phyloP scores from a whole-genome alignment of 2,329 filamentous ascomycete genomes.

The Laburnicola sp. region DNA sequence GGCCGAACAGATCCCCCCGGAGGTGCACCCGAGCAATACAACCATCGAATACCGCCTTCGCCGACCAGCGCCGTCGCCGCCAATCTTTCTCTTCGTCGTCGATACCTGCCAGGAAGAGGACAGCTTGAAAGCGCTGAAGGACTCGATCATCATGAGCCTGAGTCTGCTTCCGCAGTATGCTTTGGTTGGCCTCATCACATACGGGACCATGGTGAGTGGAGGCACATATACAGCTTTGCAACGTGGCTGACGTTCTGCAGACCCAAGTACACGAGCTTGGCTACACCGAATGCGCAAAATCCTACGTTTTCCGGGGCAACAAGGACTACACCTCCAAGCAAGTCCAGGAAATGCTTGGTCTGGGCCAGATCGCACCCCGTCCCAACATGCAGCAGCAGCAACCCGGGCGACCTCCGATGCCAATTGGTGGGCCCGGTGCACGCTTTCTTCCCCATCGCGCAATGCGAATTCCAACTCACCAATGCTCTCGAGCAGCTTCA shows the following conservation, averaged over 20 bases:
- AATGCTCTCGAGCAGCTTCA: conserved; percentile 94
- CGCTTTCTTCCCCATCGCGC: conserved; percentile 90
- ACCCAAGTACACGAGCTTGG: conserved; percentile 97
- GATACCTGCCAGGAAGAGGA: conserved; percentile 89
- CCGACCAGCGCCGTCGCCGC: conserved; percentile 79
- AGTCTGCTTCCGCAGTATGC: conserved; percentile 80
- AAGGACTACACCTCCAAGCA: conserved; percentile 99
- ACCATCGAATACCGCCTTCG: conserved; percentile 88
- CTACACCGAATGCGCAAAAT: conserved; percentile 97
- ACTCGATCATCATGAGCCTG: conserved; percentile 83
- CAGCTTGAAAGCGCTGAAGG: conserved; percentile 78
- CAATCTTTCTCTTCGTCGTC: conserved; percentile 85
- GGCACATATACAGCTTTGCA: background rate
- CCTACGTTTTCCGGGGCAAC: conserved; percentile 95
- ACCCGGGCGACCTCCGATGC: conserved; percentile 68
- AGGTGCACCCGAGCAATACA: conserved; percentile 78
- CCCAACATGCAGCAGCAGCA: conserved; percentile 66
- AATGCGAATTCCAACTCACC: conserved; percentile 96
- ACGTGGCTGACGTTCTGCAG: conserved; percentile 50
- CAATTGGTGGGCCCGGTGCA: conserved; percentile 77
- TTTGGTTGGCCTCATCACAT: conserved; percentile 81
- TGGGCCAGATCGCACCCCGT: conserved; percentile 71
- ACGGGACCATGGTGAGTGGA: conserved; percentile 79
- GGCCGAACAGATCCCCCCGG: conserved; percentile 77
- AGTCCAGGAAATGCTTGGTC: conserved; percentile 98